Evolutionary conservation across 164 flowering plant genomes (phyloP).

Genomic region (Umbilicus rupestris): DNA sequence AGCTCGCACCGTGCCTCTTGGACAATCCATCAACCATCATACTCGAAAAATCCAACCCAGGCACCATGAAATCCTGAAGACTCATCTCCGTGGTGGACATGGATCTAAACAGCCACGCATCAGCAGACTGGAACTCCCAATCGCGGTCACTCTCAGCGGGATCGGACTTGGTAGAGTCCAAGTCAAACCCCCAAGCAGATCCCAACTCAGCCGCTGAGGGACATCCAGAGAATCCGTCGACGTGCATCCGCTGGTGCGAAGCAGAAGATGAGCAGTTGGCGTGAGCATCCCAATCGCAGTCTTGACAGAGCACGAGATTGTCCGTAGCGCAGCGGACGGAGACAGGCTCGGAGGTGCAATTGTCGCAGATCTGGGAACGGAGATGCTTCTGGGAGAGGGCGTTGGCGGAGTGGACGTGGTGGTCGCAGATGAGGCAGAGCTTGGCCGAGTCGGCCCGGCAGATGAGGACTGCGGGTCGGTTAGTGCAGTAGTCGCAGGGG

Average conservation of each 20-base stretch:
- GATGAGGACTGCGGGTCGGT: constrained; percentile 44
- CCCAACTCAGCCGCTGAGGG: constrained; percentile 49
- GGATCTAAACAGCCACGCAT: constrained; percentile 11
- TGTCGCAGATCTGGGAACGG: constrained; percentile 61
- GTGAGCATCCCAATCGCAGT: constrained; percentile 69
- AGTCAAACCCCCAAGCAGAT: constrained; percentile 44
- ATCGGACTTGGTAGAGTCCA: constrained; percentile 14
- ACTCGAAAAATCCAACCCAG: constrained; percentile 16
- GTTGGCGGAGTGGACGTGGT: constrained; percentile 67
- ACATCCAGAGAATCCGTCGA: constrained; percentile 62
- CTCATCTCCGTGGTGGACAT: neutral
- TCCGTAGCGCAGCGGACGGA: constrained; percentile 43
- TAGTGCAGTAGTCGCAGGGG: constrained; percentile 58
- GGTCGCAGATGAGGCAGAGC: constrained; percentile 64
- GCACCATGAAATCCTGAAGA: constrained; percentile 47
- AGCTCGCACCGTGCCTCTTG: constrained; percentile 20
- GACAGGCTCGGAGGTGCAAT: constrained; percentile 45
- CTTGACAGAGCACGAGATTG: constrained; percentile 43
- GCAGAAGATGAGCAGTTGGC: constrained; percentile 36
- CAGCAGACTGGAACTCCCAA: neutral
- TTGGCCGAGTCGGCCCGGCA: constrained; percentile 81
- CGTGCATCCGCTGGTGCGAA: constrained; percentile 29
- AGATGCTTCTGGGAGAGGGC: constrained; percentile 49
- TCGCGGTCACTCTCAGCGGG: neutral
- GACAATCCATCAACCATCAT: constrained; percentile 8